Base-by-base conservation (phyloP, 1,284 basidiomycete species). In the Termitomyces sp. region DNA sequence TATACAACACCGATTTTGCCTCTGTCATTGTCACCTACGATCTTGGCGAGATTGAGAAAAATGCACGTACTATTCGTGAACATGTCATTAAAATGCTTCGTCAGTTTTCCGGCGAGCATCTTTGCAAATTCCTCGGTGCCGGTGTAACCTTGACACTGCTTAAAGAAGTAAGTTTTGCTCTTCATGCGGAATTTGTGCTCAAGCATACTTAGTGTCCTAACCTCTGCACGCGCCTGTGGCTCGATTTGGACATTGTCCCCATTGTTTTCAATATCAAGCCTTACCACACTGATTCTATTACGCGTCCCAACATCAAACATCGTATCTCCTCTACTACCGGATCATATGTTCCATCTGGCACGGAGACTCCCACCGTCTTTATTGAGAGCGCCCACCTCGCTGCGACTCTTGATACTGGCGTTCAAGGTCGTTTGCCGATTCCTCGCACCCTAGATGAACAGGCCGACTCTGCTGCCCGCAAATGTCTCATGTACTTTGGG, bases 211-310 rank as follows among this genome's bases (percentile, higher is more conserved):
- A 88, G 83, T 76, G 75, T 42, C 88, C 88, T 8, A 89, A 89
- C 64, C 70, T 91, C 28, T 88, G 86, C 70, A 90, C 88, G 40
- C 82, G 82, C 48, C 79, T 90, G 15, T 88, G 89, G 89, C 67
- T 88, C 53, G 84, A 86, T 49, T 67, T 85, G 67, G 87, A 90
- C 66, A 82, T 90, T 51, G 85, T 90, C 17, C 86, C 89, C 54
- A 78, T 88, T 69, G 88, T 88, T 24, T 90, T 90, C 75, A 89
- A 89, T 70, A 89, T 90, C 78, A 89, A 88, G 68, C 77, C 83
- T 8, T 88, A 78, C 79, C 86, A 88, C 67, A 88, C 86, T 4
- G 87, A 90, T 62, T 88, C 86, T 3, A 62, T 83, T 40, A 87
- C 88, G 3, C 77, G 83, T 36, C 84, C 84, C 58, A 89, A 87